Percentiles rank a stretch among this genome's conserved stretches.
These are phyloP conservation scores for Macadamia integrifolia DNA, from an alignment of 164 flowering plant species.

Conservation along the genomic window DNA sequence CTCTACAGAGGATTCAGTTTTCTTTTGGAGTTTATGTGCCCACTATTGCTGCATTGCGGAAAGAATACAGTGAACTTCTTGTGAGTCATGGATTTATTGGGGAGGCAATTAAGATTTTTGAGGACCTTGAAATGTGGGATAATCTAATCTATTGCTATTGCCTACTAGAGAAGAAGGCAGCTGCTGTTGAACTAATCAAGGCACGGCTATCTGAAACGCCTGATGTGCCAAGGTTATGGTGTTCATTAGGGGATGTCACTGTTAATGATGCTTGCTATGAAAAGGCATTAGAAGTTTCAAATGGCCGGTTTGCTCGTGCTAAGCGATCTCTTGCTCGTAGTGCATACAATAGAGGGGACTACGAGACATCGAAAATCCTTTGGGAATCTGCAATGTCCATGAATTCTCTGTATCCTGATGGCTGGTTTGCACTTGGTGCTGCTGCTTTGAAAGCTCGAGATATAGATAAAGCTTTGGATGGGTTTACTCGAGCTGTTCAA, in stretches of 20 bases:
- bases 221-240: conserved; percentile 85
- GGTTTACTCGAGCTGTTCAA: conserved; percentile 79
- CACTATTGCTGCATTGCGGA: conserved; percentile 66
- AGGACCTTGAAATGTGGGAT: conserved; percentile 94
- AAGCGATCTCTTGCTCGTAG: conserved; percentile 88
- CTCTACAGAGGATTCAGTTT: conserved; percentile 48
- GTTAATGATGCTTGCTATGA: conserved; percentile 58
- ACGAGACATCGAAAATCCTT: conserved; percentile 54
- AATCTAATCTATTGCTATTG: conserved; percentile 81
- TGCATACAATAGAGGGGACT: conserved; percentile 89
- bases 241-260: too few species aligned
- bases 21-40: conserved; percentile 59
- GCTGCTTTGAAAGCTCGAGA: conserved; percentile 95
- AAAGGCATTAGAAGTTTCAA: conserved; percentile 87
- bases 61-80: conserved; percentile 82
- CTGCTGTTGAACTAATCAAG: conserved; percentile 89
- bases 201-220: conserved; percentile 55
- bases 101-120: conserved; percentile 79
- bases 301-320: conserved; percentile 75
- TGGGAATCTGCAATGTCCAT: conserved; percentile 95
- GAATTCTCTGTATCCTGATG: conserved; percentile 90
- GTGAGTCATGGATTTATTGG: conserved; percentile 81
- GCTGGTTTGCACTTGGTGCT: conserved; percentile 98
- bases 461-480: conserved; percentile 74
- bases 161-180: conserved; percentile 80